Conservation (phyloP, 306 rosid species). For the Dicorynia guianensis region DNA sequence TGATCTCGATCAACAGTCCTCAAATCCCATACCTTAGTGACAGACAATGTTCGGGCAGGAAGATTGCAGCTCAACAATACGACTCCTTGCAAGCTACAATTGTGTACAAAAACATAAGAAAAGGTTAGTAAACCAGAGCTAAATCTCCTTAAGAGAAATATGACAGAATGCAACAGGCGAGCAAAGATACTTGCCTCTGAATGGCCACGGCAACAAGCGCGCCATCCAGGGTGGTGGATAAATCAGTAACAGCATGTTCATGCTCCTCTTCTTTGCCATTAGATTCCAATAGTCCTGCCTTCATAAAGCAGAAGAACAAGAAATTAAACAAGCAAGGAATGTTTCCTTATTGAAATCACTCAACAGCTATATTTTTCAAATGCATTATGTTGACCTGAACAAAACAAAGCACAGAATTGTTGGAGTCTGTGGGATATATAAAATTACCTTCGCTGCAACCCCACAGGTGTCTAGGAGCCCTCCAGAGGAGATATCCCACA, state of each 20-base stretch:
- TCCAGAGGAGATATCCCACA: slow-evolving; percentile 84
- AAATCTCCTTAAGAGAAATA: slow-evolving; percentile 12
- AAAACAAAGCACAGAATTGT: background rate
- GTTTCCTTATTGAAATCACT: slow-evolving; percentile 10
- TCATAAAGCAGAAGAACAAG: slow-evolving; percentile 41
- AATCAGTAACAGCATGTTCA: slow-evolving; percentile 65
- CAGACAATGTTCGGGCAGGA: slow-evolving; percentile 59
- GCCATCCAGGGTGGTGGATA: slow-evolving; percentile 70
- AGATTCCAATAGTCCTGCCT: slow-evolving; percentile 87
- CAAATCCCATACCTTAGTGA: slow-evolving; percentile 66
- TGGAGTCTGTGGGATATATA: slow-evolving; percentile 19
- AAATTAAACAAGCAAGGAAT: slow-evolving; percentile 38
- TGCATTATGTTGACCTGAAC: background rate
- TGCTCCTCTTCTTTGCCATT: slow-evolving; percentile 62
- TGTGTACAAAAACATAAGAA: slow-evolving; percentile 28
- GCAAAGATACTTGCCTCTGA: slow-evolving; percentile 70
- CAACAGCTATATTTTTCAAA: background rate
- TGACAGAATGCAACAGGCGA: background rate
- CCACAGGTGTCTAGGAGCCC: slow-evolving; percentile 79
- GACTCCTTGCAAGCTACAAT: slow-evolving; percentile 85
- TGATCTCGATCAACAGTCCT: slow-evolving; percentile 26
- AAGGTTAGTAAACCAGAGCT: slow-evolving; percentile 27
- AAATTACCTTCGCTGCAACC: slow-evolving; percentile 72
- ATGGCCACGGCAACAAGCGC: slow-evolving; percentile 81
- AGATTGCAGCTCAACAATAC: slow-evolving; percentile 66